phyloP scores from a whole-genome alignment of 164 flowering plant species.

The Kingdonia uniflora region DNA sequence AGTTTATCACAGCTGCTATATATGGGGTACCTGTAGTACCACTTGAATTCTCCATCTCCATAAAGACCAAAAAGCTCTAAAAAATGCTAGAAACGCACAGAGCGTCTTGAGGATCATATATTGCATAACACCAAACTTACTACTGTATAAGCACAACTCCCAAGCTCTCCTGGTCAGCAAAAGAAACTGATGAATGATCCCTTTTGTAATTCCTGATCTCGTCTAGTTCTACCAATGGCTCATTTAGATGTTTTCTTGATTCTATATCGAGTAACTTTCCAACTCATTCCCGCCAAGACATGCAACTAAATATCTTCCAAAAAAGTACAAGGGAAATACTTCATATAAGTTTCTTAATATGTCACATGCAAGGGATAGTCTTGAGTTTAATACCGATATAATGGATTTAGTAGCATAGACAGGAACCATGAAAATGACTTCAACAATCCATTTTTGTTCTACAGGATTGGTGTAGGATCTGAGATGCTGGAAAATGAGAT shows the following conservation, averaged over 20 bases:
- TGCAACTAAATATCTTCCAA: slow-evolving; percentile 56
- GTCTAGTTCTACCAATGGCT: too few relatives aligned
- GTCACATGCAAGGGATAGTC: slow-evolving; percentile 57
- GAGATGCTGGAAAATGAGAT: too few relatives aligned
- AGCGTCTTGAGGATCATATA: slow-evolving; percentile 89
- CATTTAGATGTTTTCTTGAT: too few relatives aligned
- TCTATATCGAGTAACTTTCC: slow-evolving; percentile 38
- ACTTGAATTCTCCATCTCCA: slow-evolving; percentile 88
- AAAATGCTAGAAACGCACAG: slow-evolving; percentile 69
- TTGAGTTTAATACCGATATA: slow-evolving; percentile 57
- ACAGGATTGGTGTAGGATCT: too few relatives aligned
- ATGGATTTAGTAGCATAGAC: slow-evolving; percentile 73
- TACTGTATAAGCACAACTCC: slow-evolving; percentile 44
- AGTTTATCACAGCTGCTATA: too few relatives aligned
- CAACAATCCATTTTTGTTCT: slow-evolving; percentile 87
- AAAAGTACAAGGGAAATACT: slow-evolving; percentile 79
- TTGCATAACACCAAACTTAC: slow-evolving; percentile 77
- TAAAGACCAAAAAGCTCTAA: slow-evolving; percentile 75
- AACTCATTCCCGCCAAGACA: slow-evolving; percentile 68
- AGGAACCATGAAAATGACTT: slow-evolving; percentile 78
- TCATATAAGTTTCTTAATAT: slow-evolving; percentile 80
- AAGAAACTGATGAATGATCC: slow-evolving; percentile 40
- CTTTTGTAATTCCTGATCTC: slow-evolving; percentile 11
- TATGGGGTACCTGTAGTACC: slow-evolving; percentile 94
- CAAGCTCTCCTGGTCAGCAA: slow-evolving; percentile 38